Evolutionary conservation across 1,284 basidiomycete genomes (phyloP).

Genomic region (Coriolopsis trogii): DNA sequence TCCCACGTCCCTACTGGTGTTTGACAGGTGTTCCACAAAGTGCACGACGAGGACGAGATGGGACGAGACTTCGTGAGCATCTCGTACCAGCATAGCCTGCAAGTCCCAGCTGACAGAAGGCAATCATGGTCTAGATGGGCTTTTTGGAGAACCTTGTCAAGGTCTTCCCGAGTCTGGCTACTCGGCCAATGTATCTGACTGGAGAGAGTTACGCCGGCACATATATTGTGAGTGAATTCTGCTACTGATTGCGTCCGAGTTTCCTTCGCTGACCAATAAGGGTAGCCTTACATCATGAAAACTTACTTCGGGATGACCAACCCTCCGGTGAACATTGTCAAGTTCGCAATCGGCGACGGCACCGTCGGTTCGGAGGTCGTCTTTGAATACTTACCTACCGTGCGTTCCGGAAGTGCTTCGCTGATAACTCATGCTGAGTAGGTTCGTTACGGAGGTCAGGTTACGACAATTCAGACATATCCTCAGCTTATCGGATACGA

Average conservation of each 20-base stretch:
- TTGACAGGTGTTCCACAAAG: slow-evolving; percentile 60
- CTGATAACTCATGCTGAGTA: neutral
- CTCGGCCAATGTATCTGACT: slow-evolving; percentile 34
- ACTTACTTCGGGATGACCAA: slow-evolving; percentile 61
- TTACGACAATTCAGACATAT: slow-evolving; percentile 64
- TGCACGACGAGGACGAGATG: slow-evolving; percentile 67
- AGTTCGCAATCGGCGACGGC: slow-evolving; percentile 73
- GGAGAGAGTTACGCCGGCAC: slow-evolving; percentile 40
- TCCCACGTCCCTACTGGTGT: neutral
- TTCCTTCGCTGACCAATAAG: neutral
- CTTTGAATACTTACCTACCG: slow-evolving; percentile 55
- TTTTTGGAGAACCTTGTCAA: slow-evolving; percentile 34
- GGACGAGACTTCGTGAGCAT: slow-evolving; percentile 66
- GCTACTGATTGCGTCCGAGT: neutral
- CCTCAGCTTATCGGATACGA: slow-evolving; percentile 77
- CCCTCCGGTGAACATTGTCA: slow-evolving; percentile 70
- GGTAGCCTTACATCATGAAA: slow-evolving; percentile 73
- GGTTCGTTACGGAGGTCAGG: slow-evolving; percentile 45
- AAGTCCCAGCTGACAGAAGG: neutral
- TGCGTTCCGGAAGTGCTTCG: slow-evolving; percentile 33
- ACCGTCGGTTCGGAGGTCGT: slow-evolving; percentile 51
- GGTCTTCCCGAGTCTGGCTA: slow-evolving; percentile 36
- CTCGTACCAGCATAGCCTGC: neutral
- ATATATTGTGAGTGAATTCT: slow-evolving; percentile 41
- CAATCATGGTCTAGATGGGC: slow-evolving; percentile 22